Evolutionary conservation across 192 early-diverging fungal species (phyloP).

Genomic region (Geranomyces variabilis): DNA sequence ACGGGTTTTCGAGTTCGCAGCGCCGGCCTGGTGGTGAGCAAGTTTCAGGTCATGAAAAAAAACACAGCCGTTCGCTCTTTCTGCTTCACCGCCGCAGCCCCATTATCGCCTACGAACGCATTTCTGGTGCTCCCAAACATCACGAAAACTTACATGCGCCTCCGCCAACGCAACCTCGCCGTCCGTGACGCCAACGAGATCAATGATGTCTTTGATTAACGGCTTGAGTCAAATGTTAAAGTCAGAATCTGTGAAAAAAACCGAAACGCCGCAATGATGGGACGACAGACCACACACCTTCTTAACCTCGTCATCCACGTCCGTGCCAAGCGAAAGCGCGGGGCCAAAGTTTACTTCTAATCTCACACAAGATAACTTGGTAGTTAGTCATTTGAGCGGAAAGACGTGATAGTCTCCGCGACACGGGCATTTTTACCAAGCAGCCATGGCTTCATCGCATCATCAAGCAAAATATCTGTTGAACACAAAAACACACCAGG

Average conservation of each 20-base stretch:
- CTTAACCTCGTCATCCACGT: constrained; percentile 50
- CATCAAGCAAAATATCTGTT: constrained; percentile 50
- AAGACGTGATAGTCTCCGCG: not conserved
- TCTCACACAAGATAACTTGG: no score
- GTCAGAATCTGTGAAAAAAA: not conserved
- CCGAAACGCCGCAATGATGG: not conserved
- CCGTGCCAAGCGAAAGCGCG: constrained; percentile 45
- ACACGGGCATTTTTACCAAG: no score
- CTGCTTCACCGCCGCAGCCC: not conserved
- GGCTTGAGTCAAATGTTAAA: no score
- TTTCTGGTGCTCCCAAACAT: not conserved
- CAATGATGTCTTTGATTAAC: constrained; percentile 39
- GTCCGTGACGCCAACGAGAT: constrained; percentile 31
- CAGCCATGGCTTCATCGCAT: constrained; percentile 47
- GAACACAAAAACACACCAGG: not conserved
- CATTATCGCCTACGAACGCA: not conserved
- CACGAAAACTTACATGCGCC: not conserved
- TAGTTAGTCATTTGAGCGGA: no score
- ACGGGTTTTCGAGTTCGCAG: no score
- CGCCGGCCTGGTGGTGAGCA: no score
- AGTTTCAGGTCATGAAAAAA: no score
- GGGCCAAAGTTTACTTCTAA: constrained; percentile 57
- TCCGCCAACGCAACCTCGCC: constrained; percentile 32
- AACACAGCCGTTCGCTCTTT: not conserved
- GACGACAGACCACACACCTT: no score